Evolutionary conservation across 2,329 filamentous ascomycete genomes (phyloP), one percentile per base, ranked within the genome.

Genomic region (Pseudogymnoascus pannorum): DNA sequence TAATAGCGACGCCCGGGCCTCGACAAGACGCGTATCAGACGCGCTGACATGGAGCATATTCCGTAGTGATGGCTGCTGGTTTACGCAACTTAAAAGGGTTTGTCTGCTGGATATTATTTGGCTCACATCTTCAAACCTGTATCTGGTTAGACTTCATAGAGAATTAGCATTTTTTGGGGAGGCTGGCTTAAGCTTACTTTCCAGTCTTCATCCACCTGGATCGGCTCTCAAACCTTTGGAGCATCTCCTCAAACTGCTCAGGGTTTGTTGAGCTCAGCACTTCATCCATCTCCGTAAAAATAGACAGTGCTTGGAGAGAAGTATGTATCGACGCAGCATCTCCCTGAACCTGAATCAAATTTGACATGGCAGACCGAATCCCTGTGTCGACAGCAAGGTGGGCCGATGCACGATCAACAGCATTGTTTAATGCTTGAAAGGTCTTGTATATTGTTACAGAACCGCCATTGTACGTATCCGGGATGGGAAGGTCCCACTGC

Each of bases 401-500:
- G 20, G 88, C 82, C 7, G 80, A 74, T 2, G 71, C 63, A 11
- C 84, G 71, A 57, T 86, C 83, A 8, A 79, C 77, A 2, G 87
- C 85, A 65, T 85, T 86, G 69, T 91, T 84, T 63, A 97, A 80
- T 20, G 85, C 84, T 71, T 96, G 91, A 63, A 95, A 92, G 0
- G 86, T 85, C 68, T 87, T 88, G 75, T 95, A 97, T 0, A 93
- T 77, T 1, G 84, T 87, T 2, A 87, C 86, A 1, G 87, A 79
- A 61, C 87, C 84, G 29, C 84, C 87, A 11, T 81, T 77, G 57
- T 81, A 83, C 2, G 79, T 76, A 6, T 80, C 77, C 0, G 92
- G 89, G 0, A 87, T 86, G 12, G 90, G 89, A 18, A 97, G 80
- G 71, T 97, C 92, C 94, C 94, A 99, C 69, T 93, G 88, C 67